These are phyloP conservation scores for Diaporthe sp. DNA, from an alignment of 2,329 filamentous ascomycete genomes.

Conservation along the genomic window DNA sequence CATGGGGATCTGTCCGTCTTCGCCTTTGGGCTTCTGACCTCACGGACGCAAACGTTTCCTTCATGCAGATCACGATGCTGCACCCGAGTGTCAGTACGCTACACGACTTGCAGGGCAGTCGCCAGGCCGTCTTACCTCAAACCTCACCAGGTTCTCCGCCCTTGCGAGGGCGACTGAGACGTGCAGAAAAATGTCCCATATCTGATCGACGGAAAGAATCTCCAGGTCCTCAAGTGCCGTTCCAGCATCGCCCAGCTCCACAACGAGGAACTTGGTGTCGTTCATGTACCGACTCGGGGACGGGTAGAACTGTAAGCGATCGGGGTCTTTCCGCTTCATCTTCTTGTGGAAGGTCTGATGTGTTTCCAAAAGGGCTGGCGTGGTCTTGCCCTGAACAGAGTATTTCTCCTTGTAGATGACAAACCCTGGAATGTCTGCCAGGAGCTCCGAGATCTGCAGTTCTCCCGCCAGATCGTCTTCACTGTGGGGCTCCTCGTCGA, in stretches of 20 bases:
- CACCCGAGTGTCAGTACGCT: not conserved
- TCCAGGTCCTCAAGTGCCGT: slow-evolving; percentile 71
- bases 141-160: slow-evolving; percentile 70
- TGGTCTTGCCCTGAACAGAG: slow-evolving; percentile 69
- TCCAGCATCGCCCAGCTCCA: slow-evolving; percentile 75
- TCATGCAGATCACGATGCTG: slow-evolving; percentile 77
- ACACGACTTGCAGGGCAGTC: not conserved
- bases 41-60: slow-evolving; percentile 73
- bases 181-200: slow-evolving; percentile 76
- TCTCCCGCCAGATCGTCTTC: slow-evolving; percentile 71
- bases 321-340: slow-evolving; percentile 68
- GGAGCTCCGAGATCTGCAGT: slow-evolving; percentile 73
- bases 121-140: slow-evolving; percentile 63
- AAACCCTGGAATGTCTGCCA: slow-evolving; percentile 75
- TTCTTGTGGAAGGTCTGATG: slow-evolving; percentile 70
- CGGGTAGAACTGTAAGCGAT: slow-evolving; percentile 72
- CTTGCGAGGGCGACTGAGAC: slow-evolving; percentile 72
- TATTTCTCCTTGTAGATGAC: slow-evolving; percentile 77
- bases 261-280: slow-evolving; percentile 70
- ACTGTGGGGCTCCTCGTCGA: slow-evolving; percentile 71
- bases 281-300: slow-evolving; percentile 72
- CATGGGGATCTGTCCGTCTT: slow-evolving; percentile 49
- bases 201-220: slow-evolving; percentile 62
- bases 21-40: slow-evolving; percentile 52
- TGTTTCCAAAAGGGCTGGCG: slow-evolving; percentile 69